Evolutionary conservation across 1,139 yeast species (phyloP).

Genomic region (Hyphopichia buzzinii): DNA sequence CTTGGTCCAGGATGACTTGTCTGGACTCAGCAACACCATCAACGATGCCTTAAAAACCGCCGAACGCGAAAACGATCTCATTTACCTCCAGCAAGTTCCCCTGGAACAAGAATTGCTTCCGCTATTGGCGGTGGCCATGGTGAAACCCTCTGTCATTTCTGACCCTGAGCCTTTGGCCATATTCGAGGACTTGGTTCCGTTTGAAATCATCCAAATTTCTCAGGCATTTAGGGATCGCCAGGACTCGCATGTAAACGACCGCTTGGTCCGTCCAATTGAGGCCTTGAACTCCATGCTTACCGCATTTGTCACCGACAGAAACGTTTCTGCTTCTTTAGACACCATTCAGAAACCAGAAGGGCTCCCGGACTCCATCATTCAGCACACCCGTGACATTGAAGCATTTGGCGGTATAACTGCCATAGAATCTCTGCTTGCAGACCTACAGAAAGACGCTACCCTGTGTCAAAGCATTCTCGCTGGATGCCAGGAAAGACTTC

Average conservation of each 20-base stretch:
- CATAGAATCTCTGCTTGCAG: constrained; percentile 44
- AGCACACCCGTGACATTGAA: constrained; percentile 55
- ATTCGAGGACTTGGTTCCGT: constrained; percentile 64
- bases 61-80: constrained; percentile 78
- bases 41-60: constrained; percentile 49
- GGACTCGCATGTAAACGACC: constrained; percentile 50
- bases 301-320: constrained; percentile 40
- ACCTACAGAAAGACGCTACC: constrained; percentile 41
- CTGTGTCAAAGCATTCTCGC: constrained; percentile 37
- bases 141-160: constrained; percentile 35
- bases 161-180: constrained; percentile 37
- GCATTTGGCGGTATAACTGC: constrained; percentile 51
- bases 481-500: constrained; percentile 48
- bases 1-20: constrained; percentile 46
- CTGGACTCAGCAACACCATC: constrained; percentile 46
- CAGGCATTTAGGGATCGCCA: constrained; percentile 70
- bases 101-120: constrained; percentile 36
- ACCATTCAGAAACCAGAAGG: constrained; percentile 61
- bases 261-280: constrained; percentile 51
- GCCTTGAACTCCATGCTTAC: constrained; percentile 49
- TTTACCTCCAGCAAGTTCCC: constrained; percentile 70
- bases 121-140: constrained; percentile 54
- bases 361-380: constrained; percentile 55
- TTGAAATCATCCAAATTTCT: constrained; percentile 61
- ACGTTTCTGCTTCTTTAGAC: constrained; percentile 64